phyloP scores from a whole-genome alignment of 768 basidiomycete species.

The Xerocomus brunneocitrinus region DNA sequence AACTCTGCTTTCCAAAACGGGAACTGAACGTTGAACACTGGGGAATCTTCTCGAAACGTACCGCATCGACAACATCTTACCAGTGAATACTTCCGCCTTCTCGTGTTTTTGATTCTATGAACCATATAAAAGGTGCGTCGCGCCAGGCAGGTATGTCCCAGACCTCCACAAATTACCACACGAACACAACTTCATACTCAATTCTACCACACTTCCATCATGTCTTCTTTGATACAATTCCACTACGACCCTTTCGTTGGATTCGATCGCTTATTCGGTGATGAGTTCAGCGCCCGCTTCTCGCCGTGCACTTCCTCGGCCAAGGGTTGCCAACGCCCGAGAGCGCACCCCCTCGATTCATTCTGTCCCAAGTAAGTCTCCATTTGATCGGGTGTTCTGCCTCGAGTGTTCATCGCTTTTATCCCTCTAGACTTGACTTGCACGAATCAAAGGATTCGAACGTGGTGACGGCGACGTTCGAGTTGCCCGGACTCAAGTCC shows the following conservation, averaged over 20 bases:
- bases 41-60: too few species aligned
- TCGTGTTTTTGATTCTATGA: too few species aligned
- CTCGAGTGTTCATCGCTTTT: neutral
- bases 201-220: neutral
- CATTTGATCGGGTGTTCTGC: neutral
- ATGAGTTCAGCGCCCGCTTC: conserved; percentile 7
- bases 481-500: conserved; percentile 38
- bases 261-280: neutral
- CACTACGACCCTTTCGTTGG: conserved; percentile 1
- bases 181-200: too few species aligned
- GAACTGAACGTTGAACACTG: too few species aligned
- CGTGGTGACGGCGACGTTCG: conserved; percentile 46
- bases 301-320: neutral
- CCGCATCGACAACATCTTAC: too few species aligned
- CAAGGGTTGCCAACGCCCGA: neutral
- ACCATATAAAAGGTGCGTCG: too few species aligned
- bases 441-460: conserved; percentile 39
- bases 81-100: too few species aligned
- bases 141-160: too few species aligned
- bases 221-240: conserved; percentile 1
- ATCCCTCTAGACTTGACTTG: conserved; percentile 40
- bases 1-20: too few species aligned
- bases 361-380: conserved; percentile 18
- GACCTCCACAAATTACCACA: too few species aligned
- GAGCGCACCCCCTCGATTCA: neutral